Percentiles rank a stretch among this genome's conserved stretches.
These are phyloP conservation scores for Hydnum rufescens DNA, from an alignment of 768 basidiomycete species.

Conservation along the genomic window DNA sequence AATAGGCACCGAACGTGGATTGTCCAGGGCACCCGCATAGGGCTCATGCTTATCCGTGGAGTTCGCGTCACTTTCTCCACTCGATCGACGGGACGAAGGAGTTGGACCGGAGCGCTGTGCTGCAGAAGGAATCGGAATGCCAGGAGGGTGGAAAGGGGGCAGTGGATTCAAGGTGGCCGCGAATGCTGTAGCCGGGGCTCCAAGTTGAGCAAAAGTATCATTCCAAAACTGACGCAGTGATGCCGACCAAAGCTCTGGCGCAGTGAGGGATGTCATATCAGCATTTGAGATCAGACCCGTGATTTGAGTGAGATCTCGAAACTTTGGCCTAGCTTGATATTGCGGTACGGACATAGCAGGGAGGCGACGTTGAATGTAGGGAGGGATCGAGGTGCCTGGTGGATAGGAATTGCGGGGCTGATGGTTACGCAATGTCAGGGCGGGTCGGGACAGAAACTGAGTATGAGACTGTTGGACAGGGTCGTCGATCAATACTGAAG, in stretches of 20 bases:
- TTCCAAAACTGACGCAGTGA: slow-evolving; percentile 4
- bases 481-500: not conserved
- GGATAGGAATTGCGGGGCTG: too few species aligned
- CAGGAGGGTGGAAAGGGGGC: not conserved
- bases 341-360: too few species aligned
- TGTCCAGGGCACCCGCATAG: not conserved
- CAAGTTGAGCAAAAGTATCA: not conserved
- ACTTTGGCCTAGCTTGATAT: not conserved
- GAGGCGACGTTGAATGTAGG: not conserved
- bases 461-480: not conserved
- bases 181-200: not conserved
- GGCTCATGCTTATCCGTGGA: not conserved
- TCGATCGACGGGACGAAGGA: not conserved
- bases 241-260: not conserved
- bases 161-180: not conserved
- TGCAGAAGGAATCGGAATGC: not conserved
- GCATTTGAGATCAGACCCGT: not conserved
- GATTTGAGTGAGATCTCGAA: not conserved
- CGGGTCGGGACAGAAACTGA: too few species aligned
- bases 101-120: not conserved
- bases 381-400: not conserved
- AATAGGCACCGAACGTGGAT: slow-evolving; percentile 2
- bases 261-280: not conserved
- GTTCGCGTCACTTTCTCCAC: too few species aligned
- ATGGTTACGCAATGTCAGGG: too few species aligned